A percentile compares a stretch with the other conserved stretches of the same genome.
phyloP scores from a whole-genome alignment of 495 filamentous ascomycete genomes.

The Penicillium cataractarum region DNA sequence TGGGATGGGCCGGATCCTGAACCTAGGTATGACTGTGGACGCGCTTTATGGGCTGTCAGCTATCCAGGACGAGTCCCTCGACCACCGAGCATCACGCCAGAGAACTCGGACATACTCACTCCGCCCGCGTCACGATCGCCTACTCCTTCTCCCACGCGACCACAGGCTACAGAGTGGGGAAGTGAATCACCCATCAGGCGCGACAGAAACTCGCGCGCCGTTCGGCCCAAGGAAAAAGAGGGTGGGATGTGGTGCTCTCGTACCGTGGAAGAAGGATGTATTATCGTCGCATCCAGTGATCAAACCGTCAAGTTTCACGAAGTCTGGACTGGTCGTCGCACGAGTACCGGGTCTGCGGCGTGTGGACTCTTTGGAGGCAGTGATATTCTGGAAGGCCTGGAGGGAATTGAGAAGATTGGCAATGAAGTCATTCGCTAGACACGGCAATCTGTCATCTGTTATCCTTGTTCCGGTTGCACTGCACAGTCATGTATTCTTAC shows the following conservation, averaged over 20 bases:
- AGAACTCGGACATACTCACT: slow-evolving; percentile 18
- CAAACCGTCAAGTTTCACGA: slow-evolving; percentile 96
- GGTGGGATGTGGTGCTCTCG: slow-evolving; percentile 58
- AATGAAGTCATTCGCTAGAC: slow-evolving; percentile 45
- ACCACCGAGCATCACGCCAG: slow-evolving; percentile 13
- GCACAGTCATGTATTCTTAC: slow-evolving; percentile 5
- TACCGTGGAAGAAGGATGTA: slow-evolving; percentile 82
- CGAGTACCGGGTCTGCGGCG: slow-evolving; percentile 56
- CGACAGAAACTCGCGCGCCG: slow-evolving; percentile 12
- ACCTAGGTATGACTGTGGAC: slow-evolving; percentile 34
- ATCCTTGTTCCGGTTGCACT: slow-evolving; percentile 1
- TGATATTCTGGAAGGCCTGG: slow-evolving; percentile 81
- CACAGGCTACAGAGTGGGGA: slow-evolving; percentile 5
- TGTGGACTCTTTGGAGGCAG: slow-evolving; percentile 80
- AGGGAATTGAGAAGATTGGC: slow-evolving; percentile 82
- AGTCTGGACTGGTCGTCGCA: slow-evolving; percentile 75
- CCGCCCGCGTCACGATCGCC: neutral
- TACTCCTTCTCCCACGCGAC: neutral
- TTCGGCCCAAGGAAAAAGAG: slow-evolving; percentile 48
- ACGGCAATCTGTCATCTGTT: neutral
- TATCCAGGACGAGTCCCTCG: slow-evolving; percentile 46
- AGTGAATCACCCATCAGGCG: neutral
- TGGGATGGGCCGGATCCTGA: slow-evolving; percentile 58
- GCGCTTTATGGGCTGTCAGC: slow-evolving; percentile 53
- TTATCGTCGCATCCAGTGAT: slow-evolving; percentile 93